phyloP scores from a whole-genome alignment of 345 rosid genomes.

The Hypericum perforatum region DNA sequence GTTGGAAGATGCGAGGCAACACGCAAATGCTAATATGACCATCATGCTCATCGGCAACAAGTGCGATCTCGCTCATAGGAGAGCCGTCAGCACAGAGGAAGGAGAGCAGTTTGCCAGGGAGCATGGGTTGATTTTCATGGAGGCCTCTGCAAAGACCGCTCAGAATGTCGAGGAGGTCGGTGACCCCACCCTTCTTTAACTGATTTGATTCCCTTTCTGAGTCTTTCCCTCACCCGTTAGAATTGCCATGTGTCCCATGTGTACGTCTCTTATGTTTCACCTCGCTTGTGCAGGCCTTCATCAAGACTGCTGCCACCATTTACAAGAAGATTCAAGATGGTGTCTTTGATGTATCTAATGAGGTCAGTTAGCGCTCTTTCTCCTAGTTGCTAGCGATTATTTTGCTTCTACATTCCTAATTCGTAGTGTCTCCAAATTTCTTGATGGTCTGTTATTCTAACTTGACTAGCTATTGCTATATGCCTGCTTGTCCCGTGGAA shows the following conservation, averaged over 20 bases:
- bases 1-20: conserved; percentile 97
- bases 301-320: conserved; percentile 87
- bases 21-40: conserved; percentile 95
- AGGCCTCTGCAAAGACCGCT: conserved; percentile 98
- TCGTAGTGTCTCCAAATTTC: not conserved
- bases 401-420: not conserved
- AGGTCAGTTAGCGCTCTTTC: conserved; percentile 32
- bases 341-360: conserved; percentile 90
- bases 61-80: conserved; percentile 89
- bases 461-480: too few relatives aligned
- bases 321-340: conserved; percentile 98
- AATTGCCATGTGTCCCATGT: not conserved
- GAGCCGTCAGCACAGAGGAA: conserved; percentile 93
- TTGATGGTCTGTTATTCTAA: too few relatives aligned
- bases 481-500: too few relatives aligned
- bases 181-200: not conserved
- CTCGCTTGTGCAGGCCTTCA: conserved; percentile 55
- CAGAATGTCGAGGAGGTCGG: conserved; percentile 92
- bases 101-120: conserved; percentile 96
- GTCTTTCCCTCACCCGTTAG: not conserved
- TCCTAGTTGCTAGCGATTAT: not conserved
- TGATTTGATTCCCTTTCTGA: not conserved
- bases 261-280: too few relatives aligned
- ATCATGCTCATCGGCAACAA: conserved; percentile 94
- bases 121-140: conserved; percentile 95